Conservation (phyloP, 371 early-diverging fungal genomes). For the Mucor indicus region DNA sequence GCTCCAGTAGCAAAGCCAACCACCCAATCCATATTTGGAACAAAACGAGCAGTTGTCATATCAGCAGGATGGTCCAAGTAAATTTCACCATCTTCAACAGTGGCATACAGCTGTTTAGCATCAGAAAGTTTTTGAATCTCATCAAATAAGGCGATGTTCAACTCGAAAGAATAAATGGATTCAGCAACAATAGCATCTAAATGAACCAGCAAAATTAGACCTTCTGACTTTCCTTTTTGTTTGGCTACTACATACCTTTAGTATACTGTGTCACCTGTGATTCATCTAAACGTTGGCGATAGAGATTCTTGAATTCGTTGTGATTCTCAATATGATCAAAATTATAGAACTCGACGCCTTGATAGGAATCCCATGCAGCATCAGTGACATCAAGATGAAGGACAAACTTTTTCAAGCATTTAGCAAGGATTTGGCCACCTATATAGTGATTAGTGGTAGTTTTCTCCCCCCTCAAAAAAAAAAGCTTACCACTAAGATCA, state of each 20-base stretch:
- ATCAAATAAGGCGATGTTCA: constrained; percentile 48
- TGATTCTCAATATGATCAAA: constrained; percentile 50
- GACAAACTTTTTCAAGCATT: constrained; percentile 51
- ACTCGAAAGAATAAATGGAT: constrained; percentile 33
- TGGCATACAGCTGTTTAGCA: constrained; percentile 21
- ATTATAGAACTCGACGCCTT: constrained; percentile 50
- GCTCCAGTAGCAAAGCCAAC: constrained; percentile 15
- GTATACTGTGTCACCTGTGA: constrained; percentile 24
- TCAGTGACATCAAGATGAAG: constrained; percentile 31
- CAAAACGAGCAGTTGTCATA: too few relatives aligned
- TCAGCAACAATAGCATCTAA: constrained; percentile 39
- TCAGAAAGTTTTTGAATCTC: constrained; percentile 38
- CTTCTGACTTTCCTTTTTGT: background rate
- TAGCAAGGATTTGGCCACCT: constrained; percentile 60
- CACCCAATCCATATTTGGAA: constrained; percentile 10
- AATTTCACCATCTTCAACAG: too few relatives aligned
- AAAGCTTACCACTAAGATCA: constrained; percentile 54
- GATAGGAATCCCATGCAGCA: constrained; percentile 34
- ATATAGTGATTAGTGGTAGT: too few relatives aligned
- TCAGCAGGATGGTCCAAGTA: background rate
- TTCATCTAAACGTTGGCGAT: constrained; percentile 45
- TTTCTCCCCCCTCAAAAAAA: too few relatives aligned
- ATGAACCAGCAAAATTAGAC: too few relatives aligned
- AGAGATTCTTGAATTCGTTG: constrained; percentile 53
- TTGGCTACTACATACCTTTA: too few relatives aligned